Evolutionary conservation across 352 stramenopile species (phyloP), one percentile per base, ranked within the genome.

Genomic region (Phytophthora hibernalis): DNA sequence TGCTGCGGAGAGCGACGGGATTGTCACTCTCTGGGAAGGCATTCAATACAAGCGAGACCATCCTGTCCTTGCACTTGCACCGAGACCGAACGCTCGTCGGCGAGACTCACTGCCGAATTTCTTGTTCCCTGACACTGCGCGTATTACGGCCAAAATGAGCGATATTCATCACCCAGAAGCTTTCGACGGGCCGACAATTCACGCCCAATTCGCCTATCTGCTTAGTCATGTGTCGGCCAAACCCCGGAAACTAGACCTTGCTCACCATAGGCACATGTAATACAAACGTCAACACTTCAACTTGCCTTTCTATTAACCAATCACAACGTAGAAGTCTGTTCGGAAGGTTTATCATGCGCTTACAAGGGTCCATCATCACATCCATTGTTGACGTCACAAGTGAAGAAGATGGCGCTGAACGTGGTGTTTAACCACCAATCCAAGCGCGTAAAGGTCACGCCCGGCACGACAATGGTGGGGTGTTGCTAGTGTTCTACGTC

Each of bases 401-500:
- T 48, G 8, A 11, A 63, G 37, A 58, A 62, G 15, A 96, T 96
- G 88, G 80, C 86, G 71, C 65, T 96, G 35, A 90, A 87, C 58
- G 74, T 93, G 49, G 74, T 89, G 69, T 91, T 88, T 72, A 68
- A 88, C 30, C 67, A 84, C 59, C 83, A 82, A 57, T 82, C 60
- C 64, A 92, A 93, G 79, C 85, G 87, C 68, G 77, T 95, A 56
- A 81, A 82, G 65, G 82, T 92, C 62, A 83, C 82, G 30, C 83
- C 88, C 7, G 81, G 70, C 26, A 95, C 81, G 40, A 89, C 78
- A 26, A 92, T 96, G 88, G 88, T 96, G 38, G 5, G 7, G 55
- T 30, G 15, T 55, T n/a, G 18, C 24, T 33, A 4, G 30, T n/a
- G n/a, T 57, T 18, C 18, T 33, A 3, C 24, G 22, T 69, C 18